Percentiles rank a stretch among this genome's conserved stretches.
Evolutionary conservation across 2,329 filamentous ascomycete species (phyloP).

Genomic region (Colletotrichum chlorophyti): DNA sequence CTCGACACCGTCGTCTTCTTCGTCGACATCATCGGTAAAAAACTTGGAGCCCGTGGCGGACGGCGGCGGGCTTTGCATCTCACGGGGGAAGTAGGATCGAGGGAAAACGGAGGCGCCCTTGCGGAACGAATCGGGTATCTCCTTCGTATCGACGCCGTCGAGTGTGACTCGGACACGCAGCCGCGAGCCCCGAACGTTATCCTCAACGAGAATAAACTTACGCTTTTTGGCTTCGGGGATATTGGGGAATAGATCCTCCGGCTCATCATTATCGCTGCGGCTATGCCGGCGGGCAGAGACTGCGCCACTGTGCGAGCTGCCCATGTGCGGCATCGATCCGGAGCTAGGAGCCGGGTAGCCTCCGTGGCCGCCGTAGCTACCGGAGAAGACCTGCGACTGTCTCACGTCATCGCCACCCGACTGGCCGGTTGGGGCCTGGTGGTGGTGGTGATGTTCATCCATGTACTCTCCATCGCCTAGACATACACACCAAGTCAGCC

Average conservation of each 20-base stretch:
- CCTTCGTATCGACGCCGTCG: slow-evolving; percentile 91
- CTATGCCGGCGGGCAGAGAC: slow-evolving; percentile 45
- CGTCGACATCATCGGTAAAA: slow-evolving; percentile 70
- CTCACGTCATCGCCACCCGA: slow-evolving; percentile 68
- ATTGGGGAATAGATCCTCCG: slow-evolving; percentile 82
- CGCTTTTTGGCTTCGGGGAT: slow-evolving; percentile 89
- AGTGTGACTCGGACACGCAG: slow-evolving; percentile 91
- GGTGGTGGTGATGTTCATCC: slow-evolving; percentile 72
- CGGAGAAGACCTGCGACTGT: slow-evolving; percentile 76
- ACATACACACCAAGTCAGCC: slow-evolving; percentile 29
- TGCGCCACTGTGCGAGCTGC: slow-evolving; percentile 38
- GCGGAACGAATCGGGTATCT: slow-evolving; percentile 95
- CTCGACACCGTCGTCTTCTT: slow-evolving; percentile 63
- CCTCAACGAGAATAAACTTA: slow-evolving; percentile 96
- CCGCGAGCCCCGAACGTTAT: slow-evolving; percentile 79
- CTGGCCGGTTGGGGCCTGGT: slow-evolving; percentile 64
- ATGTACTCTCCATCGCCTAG: slow-evolving; percentile 67
- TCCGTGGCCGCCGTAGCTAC: slow-evolving; percentile 67
- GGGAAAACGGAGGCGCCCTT: slow-evolving; percentile 90
- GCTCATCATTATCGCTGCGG: slow-evolving; percentile 60
- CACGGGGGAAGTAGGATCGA: slow-evolving; percentile 87
- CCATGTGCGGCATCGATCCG: slow-evolving; percentile 70
- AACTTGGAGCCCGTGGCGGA: slow-evolving; percentile 77
- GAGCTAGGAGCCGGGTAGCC: slow-evolving; percentile 60
- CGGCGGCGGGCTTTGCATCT: slow-evolving; percentile 88